Percentiles rank a stretch among this genome's conserved stretches.
Conservation (phyloP, 179 eudicot species). For the Patellifolia procumbens region DNA sequence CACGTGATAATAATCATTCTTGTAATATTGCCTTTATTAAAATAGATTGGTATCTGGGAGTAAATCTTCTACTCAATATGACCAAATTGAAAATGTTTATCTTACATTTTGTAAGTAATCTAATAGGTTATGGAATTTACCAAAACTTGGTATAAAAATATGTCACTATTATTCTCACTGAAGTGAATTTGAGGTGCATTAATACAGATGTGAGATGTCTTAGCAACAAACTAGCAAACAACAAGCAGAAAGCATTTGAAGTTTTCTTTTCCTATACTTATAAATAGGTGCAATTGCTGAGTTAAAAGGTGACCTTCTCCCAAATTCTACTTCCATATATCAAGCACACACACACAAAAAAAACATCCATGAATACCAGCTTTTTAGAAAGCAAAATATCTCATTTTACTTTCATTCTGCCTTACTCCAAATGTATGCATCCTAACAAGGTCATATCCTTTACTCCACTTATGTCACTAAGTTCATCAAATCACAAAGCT, state of each 20-base stretch:
- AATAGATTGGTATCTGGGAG: too few relatives aligned
- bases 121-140: too few relatives aligned
- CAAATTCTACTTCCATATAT: background rate
- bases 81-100: too few relatives aligned
- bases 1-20: too few relatives aligned
- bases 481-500: background rate
- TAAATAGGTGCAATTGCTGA: background rate
- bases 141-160: too few relatives aligned
- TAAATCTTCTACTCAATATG: too few relatives aligned
- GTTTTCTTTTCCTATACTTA: background rate
- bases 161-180: too few relatives aligned
- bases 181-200: too few relatives aligned
- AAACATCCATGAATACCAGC: conserved; percentile 35
- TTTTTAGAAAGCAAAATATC: conserved; percentile 22
- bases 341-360: too few relatives aligned
- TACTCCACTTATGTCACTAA: conserved; percentile 14
- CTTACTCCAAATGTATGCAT: conserved; percentile 4
- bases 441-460: conserved; percentile 8
- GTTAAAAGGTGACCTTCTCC: background rate
- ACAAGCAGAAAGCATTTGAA: background rate
- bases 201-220: background rate
- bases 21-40: too few relatives aligned
- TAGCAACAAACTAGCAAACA: background rate
- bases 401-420: background rate
- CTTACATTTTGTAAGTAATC: too few relatives aligned